Conservation (phyloP, 2,329 filamentous ascomycete species). For the Aspergillus spinulosporus region DNA sequence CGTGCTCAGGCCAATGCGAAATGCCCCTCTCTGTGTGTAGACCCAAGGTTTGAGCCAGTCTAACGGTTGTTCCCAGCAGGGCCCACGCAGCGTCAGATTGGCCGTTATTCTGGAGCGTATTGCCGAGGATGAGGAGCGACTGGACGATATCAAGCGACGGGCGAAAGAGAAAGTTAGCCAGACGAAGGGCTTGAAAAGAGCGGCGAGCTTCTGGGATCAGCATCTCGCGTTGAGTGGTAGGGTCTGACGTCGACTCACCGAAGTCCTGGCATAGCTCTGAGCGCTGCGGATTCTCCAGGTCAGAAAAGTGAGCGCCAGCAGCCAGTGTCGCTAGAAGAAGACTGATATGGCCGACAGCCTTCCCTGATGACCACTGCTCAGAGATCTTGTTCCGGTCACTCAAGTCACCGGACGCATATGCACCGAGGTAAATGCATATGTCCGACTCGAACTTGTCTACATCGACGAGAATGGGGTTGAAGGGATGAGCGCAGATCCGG, state of each 20-base stretch:
- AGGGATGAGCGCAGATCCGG: constrained; percentile 30
- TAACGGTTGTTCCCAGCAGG: constrained; percentile 32
- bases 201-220: constrained; percentile 23
- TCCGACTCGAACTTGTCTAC: constrained; percentile 34
- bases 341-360: constrained; percentile 31
- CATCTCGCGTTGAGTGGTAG: background rate
- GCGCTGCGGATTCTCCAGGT: constrained; percentile 29
- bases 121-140: constrained; percentile 57
- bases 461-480: constrained; percentile 34
- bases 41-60: constrained; percentile 37
- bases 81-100: constrained; percentile 37
- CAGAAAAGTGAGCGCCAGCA: constrained; percentile 35
- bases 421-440: constrained; percentile 31
- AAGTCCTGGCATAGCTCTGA: constrained; percentile 29
- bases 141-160: constrained; percentile 58
- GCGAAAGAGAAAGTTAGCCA: constrained; percentile 60
- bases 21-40: constrained; percentile 41
- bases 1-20: constrained; percentile 25
- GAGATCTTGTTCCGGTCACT: constrained; percentile 22
- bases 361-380: constrained; percentile 27
- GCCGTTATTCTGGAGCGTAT: constrained; percentile 42
- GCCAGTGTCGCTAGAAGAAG: constrained; percentile 32
- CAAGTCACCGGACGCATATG: constrained; percentile 27
- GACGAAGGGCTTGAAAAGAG: constrained; percentile 53
- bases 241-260: constrained; percentile 20